Evolutionary conservation across 352 stramenopile species (phyloP), one percentile per base, ranked within the genome.

Genomic region (Globisporangium paroecandrum): DNA sequence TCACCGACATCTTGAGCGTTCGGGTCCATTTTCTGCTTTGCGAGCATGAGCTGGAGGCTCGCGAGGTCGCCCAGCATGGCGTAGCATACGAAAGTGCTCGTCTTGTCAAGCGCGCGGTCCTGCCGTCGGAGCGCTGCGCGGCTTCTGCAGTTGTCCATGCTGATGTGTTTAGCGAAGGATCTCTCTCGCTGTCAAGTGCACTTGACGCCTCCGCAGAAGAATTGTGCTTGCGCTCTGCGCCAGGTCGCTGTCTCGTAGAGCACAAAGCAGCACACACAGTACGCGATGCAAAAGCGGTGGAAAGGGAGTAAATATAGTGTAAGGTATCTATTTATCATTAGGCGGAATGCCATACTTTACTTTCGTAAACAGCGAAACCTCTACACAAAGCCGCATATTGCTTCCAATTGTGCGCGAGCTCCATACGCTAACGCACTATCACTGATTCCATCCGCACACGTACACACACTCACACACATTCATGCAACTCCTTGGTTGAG

Each of bases 1-100:
- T 10, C n/a, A 46, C 79, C 32, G 65, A 93, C 85, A 68, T 93
- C 85, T 36, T 85, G 77, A 0, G 71, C 77, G 57, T 90, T 78
- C 25, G 81, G 71, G 54, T 84, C 47, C 51, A 89, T 78, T 34
- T 83, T 81, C 0, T 81, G 43, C 24, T 80, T 79, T 13, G 66
- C 74, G 55, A 93, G 75, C 65, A 86, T 89, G 34, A 72, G 71
- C 58, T 76, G 69, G 51, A 93, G 58, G 47, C 75, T 76, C 22
- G 47, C 64, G 12, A 90, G 46, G 41, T 91, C 81, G 6, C 80
- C 82, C 0, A 76, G 72, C 71, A 83, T 88, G 20, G 77, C 83
- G 61, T 68, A 82, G 54, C 75, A 77, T 36, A 91, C 83, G 38
- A 93, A 93, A 12, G 72, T 68, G 18, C 72, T 66, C 53, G 78